Evolutionary conservation across 2,329 filamentous ascomycete species (phyloP), one percentile per base, ranked within the genome.

Genomic region (Xylariaceae sp.): DNA sequence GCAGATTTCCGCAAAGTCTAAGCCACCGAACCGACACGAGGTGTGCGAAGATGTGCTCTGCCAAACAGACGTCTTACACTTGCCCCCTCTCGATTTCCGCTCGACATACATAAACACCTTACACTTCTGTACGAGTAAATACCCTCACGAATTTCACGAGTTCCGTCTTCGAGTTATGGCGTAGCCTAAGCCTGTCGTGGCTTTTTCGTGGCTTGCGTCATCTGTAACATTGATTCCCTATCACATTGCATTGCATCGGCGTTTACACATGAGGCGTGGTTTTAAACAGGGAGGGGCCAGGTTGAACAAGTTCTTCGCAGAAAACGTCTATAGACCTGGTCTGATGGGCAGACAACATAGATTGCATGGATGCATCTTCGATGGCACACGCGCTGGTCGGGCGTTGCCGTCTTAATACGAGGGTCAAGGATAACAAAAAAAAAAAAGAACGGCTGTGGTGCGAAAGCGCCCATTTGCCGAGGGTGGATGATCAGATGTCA

Each of bases 1-100:
- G 0, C 16, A 74, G 73, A 77, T 61, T 77, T 77, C 66, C 72
- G 73, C 55, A 77, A 77, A 62, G 67, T 76, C 50, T 77, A 69
- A 57, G 50, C n/a, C 17, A 19, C 5, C 12, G 12, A 11, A 7
- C 23, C 11, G 3, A 29, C 8, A 11, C 5, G 11, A 24, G 6
- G 7, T 24, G 21, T 7, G 21, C 21, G 21, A 24, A n/a, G n/a
- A n/a, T n/a, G n/a, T n/a, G n/a, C n/a, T n/a, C n/a, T n/a, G n/a
- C n/a, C n/a, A n/a, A n/a, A n/a, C n/a, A n/a, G n/a, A n/a, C n/a
- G n/a, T n/a, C n/a, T n/a, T n/a, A n/a, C n/a, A n/a, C n/a, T n/a
- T n/a, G n/a, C n/a, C n/a, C n/a, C n/a, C n/a, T n/a, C n/a, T 24
- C 21, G 21, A 24, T 24, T 24, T 11, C 21, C 11, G 21, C 21